A percentile compares a stretch with the other conserved stretches of the same genome.
Conservation (phyloP, 2,329 filamentous ascomycete genomes). For the Botryotinia narcissicola region DNA sequence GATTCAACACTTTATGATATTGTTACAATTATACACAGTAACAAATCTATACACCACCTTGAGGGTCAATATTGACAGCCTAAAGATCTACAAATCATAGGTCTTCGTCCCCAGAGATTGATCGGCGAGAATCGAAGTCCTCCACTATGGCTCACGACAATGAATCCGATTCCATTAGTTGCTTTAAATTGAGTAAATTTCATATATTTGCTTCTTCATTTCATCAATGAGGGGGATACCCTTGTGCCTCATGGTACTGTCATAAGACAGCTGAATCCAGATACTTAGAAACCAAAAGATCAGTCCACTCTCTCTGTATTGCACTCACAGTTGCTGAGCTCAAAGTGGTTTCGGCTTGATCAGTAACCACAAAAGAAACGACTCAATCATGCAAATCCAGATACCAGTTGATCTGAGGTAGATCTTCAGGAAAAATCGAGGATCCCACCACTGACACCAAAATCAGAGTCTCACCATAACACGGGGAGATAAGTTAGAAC, state of each 20-base stretch:
- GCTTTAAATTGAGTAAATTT: slow-evolving; percentile 10
- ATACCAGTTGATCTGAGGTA: neutral
- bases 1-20: neutral
- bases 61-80: neutral
- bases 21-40: neutral
- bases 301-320: neutral
- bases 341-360: neutral
- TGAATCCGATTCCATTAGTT: slow-evolving; percentile 12
- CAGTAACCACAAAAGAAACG: neutral
- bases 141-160: slow-evolving; percentile 16
- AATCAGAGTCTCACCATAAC: neutral
- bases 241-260: neutral
- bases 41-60: slow-evolving; percentile 13
- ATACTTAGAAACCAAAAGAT: neutral
- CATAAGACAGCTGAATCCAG: neutral
- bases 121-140: slow-evolving; percentile 3
- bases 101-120: neutral
- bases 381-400: neutral
- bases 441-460: neutral
- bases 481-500: neutral
- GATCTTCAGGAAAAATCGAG: neutral
- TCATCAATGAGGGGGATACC: neutral
- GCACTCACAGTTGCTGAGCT: neutral
- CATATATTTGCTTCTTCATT: neutral
- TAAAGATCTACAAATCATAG: slow-evolving; percentile 15